phyloP scores from a whole-genome alignment of 805 yeast genomes.

The Jamesozyma spencerorum region DNA sequence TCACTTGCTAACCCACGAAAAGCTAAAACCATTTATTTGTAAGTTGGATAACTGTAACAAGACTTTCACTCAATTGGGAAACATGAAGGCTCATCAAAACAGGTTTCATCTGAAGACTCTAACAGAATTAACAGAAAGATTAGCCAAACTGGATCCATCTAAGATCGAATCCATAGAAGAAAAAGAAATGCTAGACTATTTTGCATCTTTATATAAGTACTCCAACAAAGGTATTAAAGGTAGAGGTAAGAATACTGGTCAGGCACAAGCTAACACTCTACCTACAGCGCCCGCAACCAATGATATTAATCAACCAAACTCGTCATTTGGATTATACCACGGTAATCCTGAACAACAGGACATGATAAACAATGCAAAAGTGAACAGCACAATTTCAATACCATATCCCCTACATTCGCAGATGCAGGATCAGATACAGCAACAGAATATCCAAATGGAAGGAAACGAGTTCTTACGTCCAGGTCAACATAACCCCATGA shows the following conservation, averaged over 20 bases:
- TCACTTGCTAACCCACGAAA: slow-evolving; percentile 72
- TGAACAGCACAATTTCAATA: background rate
- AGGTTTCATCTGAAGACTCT: slow-evolving; percentile 71
- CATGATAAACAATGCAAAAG: background rate
- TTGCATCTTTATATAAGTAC: slow-evolving; percentile 74
- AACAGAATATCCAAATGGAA: background rate
- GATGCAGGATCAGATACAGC: background rate
- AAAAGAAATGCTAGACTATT: slow-evolving; percentile 61
- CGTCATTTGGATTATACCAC: background rate
- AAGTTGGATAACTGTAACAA: slow-evolving; percentile 73
- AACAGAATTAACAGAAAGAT: slow-evolving; percentile 51
- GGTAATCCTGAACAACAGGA: background rate
- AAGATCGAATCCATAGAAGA: slow-evolving; percentile 50
- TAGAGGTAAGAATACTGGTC: slow-evolving; percentile 6
- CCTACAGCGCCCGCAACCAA: background rate
- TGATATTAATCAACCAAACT: background rate
- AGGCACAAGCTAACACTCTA: background rate
- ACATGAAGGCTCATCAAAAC: slow-evolving; percentile 89
- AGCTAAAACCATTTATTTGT: slow-evolving; percentile 70
- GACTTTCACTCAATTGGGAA: slow-evolving; percentile 85
- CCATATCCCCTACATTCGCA: background rate
- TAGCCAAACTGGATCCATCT: slow-evolving; percentile 53
- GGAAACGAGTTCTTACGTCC: background rate
- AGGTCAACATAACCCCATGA: background rate
- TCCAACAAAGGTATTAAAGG: slow-evolving; percentile 63